phyloP scores from a whole-genome alignment of 768 basidiomycete genomes.

The Daedalea quercina region DNA sequence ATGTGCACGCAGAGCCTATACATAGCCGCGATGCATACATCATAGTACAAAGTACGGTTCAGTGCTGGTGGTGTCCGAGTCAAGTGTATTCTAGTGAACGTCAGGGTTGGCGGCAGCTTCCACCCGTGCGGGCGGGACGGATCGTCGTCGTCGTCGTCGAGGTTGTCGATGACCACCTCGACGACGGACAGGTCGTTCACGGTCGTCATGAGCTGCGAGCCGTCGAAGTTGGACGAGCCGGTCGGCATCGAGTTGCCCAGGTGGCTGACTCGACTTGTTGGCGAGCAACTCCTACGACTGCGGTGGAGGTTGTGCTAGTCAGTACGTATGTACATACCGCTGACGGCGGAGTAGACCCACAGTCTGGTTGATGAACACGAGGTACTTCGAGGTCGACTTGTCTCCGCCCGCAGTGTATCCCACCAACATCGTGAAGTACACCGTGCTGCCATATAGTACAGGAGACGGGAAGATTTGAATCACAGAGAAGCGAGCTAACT shows the following conservation, averaged over 20 bases:
- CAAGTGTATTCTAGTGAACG: too few species aligned
- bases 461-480: too few species aligned
- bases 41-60: too few species aligned
- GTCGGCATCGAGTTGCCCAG: conserved; percentile 9
- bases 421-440: conserved; percentile 19
- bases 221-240: conserved; percentile 11
- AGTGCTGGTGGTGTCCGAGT: too few species aligned
- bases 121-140: conserved; percentile 36
- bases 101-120: too few species aligned
- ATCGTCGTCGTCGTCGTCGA: conserved; percentile 26
- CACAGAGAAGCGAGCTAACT: too few species aligned
- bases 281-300: conserved; percentile 20
- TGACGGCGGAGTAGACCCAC: conserved; percentile 7
- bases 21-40: too few species aligned
- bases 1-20: too few species aligned
- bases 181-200: conserved; percentile 17
- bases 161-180: conserved; percentile 21
- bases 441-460: conserved; percentile 9
- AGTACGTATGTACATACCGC: too few species aligned
- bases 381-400: conserved; percentile 14
- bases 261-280: conserved; percentile 15
- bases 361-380: conserved; percentile 26
- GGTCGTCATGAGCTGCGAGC: conserved; percentile 19
- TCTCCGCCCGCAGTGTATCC: conserved; percentile 13
- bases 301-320: too few species aligned